phyloP scores from a whole-genome alignment of 345 rosid genomes.

The Citrus unshiu region DNA sequence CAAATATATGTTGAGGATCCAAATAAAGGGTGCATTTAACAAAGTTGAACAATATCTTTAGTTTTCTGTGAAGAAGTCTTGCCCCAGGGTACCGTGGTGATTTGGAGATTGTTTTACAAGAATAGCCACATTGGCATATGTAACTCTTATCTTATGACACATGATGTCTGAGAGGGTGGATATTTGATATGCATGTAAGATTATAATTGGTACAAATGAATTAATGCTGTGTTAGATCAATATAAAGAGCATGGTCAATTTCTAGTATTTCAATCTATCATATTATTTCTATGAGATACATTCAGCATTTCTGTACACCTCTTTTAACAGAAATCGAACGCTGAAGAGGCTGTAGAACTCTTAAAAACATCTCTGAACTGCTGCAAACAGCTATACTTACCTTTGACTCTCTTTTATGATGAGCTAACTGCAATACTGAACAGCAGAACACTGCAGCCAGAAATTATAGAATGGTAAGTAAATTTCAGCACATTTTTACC shows the following conservation, averaged over 20 bases:
- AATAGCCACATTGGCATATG: not conserved
- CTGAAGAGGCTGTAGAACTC: conserved; percentile 76
- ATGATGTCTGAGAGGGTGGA: not conserved
- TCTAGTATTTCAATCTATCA: conserved; percentile 2
- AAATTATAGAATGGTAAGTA: conserved; percentile 70
- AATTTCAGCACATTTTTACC: conserved; percentile 6
- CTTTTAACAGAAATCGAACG: conserved; percentile 50
- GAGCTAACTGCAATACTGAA: conserved; percentile 57
- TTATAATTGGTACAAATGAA: not conserved
- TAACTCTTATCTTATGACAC: not conserved
- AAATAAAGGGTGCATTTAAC: not conserved
- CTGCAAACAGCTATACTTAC: conserved; percentile 55
- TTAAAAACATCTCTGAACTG: conserved; percentile 63
- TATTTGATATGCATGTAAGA: not conserved
- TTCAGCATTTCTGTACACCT: conserved; percentile 11
- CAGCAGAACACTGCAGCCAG: conserved; percentile 55
- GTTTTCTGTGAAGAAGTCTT: not conserved
- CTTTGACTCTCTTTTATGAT: conserved; percentile 65
- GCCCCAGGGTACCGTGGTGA: not conserved
- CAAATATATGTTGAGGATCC: not conserved
- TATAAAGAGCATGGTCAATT: not conserved
- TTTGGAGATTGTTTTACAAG: not conserved
- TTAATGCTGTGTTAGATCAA: not conserved
- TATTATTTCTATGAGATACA: not conserved
- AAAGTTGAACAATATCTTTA: not conserved